Percentiles rank a stretch among this genome's conserved stretches.
These are phyloP conservation scores for Aureobasidium subglaciale DNA, from an alignment of 2,329 filamentous ascomycete genomes.

Conservation along the genomic window DNA sequence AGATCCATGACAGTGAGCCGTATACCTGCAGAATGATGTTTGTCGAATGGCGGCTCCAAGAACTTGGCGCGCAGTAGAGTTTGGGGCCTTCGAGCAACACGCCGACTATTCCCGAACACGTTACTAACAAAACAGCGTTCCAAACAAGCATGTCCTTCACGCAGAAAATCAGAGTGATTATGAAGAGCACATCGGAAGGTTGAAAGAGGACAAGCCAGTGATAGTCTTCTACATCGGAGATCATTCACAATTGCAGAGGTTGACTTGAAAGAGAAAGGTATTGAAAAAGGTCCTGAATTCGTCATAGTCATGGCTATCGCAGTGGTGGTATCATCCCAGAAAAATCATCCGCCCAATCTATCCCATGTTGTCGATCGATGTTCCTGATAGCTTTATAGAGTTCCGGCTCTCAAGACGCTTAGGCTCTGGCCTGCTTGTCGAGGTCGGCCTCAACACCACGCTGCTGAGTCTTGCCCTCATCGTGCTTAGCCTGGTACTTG, in stretches of 20 bases:
- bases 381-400: background rate
- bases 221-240: too few species aligned
- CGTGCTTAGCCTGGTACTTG: slow-evolving; percentile 63
- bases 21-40: too few species aligned
- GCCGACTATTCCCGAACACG: too few species aligned
- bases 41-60: too few species aligned
- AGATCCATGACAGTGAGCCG: background rate
- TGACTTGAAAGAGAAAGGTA: too few species aligned
- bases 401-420: background rate
- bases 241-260: too few species aligned
- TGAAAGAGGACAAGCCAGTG: too few species aligned
- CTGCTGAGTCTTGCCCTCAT: slow-evolving; percentile 76
- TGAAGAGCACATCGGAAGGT: background rate
- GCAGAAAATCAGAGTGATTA: background rate
- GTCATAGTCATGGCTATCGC: background rate
- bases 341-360: background rate
- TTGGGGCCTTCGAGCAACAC: too few species aligned
- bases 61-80: too few species aligned
- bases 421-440: slow-evolving; percentile 54
- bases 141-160: background rate
- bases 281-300: slow-evolving; percentile 7
- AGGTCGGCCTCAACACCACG: slow-evolving; percentile 76
- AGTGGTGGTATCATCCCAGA: slow-evolving; percentile 5
- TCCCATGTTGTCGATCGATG: background rate
- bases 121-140: background rate